These are phyloP conservation scores for Lipomyces chichibuensis DNA, from an alignment of 805 yeast species.

Conservation along the genomic window DNA sequence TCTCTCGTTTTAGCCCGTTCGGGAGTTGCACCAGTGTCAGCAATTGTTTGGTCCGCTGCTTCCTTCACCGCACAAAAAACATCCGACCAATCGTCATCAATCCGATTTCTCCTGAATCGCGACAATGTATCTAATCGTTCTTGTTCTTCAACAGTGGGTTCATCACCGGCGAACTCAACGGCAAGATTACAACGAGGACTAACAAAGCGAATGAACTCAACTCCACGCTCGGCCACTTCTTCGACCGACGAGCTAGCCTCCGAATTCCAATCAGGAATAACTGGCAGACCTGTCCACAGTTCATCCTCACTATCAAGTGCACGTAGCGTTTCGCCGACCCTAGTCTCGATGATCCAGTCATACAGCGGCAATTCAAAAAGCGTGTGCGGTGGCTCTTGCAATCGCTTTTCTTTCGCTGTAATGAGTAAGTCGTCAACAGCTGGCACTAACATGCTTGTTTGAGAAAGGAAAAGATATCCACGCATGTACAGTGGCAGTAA, in stretches of 20 bases:
- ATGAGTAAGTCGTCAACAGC: conserved; percentile 12
- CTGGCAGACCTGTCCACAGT: conserved; percentile 7
- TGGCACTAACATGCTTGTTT: not conserved
- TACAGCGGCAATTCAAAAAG: conserved; percentile 14
- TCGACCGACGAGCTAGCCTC: not conserved
- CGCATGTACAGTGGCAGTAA: conserved; percentile 28
- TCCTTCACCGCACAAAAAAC: conserved; percentile 20
- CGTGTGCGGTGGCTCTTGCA: not conserved
- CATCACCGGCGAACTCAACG: not conserved
- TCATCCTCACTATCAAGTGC: not conserved
- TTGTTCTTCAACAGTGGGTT: not conserved
- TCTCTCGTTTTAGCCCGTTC: not conserved
- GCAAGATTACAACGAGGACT: conserved; percentile 23
- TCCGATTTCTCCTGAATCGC: not conserved
- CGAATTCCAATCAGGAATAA: conserved; percentile 12
- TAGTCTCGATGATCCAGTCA: conserved; percentile 7
- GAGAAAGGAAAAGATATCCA: conserved; percentile 26
- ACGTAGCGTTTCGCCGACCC: not conserved
- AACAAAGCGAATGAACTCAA: conserved; percentile 6
- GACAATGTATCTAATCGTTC: not conserved
- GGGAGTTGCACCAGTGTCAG: not conserved
- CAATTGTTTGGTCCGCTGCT: not conserved
- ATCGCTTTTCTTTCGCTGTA: not conserved
- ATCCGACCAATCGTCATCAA: conserved; percentile 34
- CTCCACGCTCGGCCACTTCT: conserved; percentile 17